These are phyloP conservation scores for Vaccinium macrocarpon DNA, from an alignment of 148 eudicot genomes.

Conservation along the genomic window DNA sequence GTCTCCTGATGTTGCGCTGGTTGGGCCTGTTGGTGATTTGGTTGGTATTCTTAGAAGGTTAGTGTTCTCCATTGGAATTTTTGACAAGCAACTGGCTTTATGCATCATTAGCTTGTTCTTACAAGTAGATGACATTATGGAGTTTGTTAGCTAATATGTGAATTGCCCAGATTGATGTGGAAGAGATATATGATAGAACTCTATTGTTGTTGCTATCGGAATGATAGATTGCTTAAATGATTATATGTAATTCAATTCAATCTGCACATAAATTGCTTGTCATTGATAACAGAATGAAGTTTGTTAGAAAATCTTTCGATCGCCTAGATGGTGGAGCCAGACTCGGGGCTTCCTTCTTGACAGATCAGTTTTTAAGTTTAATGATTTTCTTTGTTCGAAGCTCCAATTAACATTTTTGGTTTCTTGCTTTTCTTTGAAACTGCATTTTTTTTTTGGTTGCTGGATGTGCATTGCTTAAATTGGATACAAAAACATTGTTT, in stretches of 20 bases:
- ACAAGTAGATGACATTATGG: not conserved
- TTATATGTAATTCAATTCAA: too few species aligned
- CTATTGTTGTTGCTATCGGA: too few species aligned
- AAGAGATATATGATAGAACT: not conserved
- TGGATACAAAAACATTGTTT: not conserved
- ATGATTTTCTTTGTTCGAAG: not conserved
- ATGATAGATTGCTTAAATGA: too few species aligned
- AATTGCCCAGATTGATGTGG: constrained; percentile 1
- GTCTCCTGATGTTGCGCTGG: constrained; percentile 54
- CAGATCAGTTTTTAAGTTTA: not conserved
- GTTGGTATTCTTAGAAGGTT: constrained; percentile 77
- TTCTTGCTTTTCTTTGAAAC: not conserved
- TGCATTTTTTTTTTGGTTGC: not conserved
- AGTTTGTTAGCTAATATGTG: not conserved
- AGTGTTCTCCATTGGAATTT: not conserved
- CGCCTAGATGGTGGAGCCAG: not conserved
- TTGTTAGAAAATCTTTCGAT: too few species aligned
- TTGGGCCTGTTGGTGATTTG: constrained; percentile 53
- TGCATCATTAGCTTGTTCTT: not conserved
- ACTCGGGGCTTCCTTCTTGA: not conserved
- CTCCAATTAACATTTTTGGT: not conserved
- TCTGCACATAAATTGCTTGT: too few species aligned
- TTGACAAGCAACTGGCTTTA: not conserved
- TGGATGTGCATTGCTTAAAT: not conserved
- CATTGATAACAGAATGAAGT: too few species aligned